Evolutionary conservation across 2,329 filamentous ascomycete genomes (phyloP), one percentile per base, ranked within the genome.

Genomic region (Myriosclerotinia scirpicola): DNA sequence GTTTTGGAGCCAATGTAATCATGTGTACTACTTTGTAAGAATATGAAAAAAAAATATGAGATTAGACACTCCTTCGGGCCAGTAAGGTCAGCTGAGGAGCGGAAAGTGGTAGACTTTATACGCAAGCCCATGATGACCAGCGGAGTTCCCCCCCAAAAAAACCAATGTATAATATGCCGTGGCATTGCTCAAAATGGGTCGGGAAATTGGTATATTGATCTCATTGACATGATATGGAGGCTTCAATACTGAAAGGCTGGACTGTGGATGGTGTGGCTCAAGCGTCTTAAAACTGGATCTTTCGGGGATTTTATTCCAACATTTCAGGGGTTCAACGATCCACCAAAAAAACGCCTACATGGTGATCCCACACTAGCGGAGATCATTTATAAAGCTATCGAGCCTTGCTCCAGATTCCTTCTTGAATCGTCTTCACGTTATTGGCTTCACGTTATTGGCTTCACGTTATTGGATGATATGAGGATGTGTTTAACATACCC

Each of bases 221-320:
- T 54, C 15, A 53, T 15, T 48, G 54, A 56, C n/a, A 50, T 46
- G 15, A 50, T 36, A 22, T 40, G 20, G 22, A 14, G 63, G 22
- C 42, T 15, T 36, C 20, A 36, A 60, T 38, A 48, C 30, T 60
- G 36, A 17, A 8, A 59, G 42, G 20, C 15, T n/a, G 30, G 20
- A 50, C 36, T 22, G 30, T 50, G 30, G 58, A 17, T 44, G 34
- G 22, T 38, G 42, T 60, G 63, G 62, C 44, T 65, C 42, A 34
- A 58, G 54, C 54, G 54, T 56, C 52, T 50, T 64, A 64, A 56
- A 55, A 44, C 12, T 64, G 61, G 40, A 64, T 46, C 50, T 34
- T 30, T 54, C 22, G 34, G 50, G 61, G 61, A 55, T 26, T 36
- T 30, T 26, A 26, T 56, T 46, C 38, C 52, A 64, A 64, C 40